Conservation (phyloP, 176 grass and related monocot genomes). For the Phyllostachys edulis region DNA sequence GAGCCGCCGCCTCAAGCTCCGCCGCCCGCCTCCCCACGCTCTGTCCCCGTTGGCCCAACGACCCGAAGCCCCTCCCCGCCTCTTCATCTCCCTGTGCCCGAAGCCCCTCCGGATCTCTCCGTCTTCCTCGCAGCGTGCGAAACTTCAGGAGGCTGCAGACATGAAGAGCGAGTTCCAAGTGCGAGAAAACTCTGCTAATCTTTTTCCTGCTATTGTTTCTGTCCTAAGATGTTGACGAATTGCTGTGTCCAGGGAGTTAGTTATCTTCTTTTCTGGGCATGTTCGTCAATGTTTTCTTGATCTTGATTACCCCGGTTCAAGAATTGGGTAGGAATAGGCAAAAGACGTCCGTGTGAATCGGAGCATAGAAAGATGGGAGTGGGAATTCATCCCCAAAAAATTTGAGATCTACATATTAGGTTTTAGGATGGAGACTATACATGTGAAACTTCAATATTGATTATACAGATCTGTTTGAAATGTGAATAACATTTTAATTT, state of each 20-base stretch:
- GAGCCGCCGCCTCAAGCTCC: too few species aligned
- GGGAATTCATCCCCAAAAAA: background rate
- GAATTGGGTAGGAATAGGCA: background rate
- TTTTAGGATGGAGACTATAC: too few species aligned
- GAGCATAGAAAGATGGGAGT: background rate
- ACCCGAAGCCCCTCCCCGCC: too few species aligned
- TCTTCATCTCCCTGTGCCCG: background rate
- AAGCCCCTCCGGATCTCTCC: background rate
- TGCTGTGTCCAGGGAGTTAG: background rate
- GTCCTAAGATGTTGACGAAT: background rate
- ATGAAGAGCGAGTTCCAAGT: constrained; percentile 51
- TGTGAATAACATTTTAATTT: too few species aligned
- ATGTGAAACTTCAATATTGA: too few species aligned
- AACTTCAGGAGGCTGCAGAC: background rate
- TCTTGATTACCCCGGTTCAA: background rate
- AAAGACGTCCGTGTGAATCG: background rate
- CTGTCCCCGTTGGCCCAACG: too few species aligned
- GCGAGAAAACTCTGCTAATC: background rate
- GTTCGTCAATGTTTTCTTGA: background rate
- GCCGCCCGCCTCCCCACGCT: too few species aligned
- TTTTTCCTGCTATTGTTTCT: background rate
- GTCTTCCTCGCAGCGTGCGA: background rate
- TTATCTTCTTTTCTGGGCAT: background rate
- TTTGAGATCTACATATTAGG: background rate
- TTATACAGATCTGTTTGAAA: too few species aligned